Percentiles rank a stretch among this genome's conserved stretches.
phyloP scores from a whole-genome alignment of 2,329 filamentous ascomycete species.

The Aspergillus novofumigatus region DNA sequence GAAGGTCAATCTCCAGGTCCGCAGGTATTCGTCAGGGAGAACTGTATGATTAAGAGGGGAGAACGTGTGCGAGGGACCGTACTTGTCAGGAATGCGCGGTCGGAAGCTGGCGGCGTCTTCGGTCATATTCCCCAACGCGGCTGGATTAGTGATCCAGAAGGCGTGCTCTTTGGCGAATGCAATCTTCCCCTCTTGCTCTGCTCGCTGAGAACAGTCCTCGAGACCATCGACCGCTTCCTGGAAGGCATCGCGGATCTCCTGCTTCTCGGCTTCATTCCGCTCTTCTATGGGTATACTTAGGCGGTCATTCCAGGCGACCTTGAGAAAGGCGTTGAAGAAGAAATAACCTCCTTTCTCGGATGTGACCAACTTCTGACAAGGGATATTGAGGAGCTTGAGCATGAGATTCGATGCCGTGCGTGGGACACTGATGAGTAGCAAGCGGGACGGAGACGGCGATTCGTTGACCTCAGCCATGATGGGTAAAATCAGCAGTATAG shows the following conservation, averaged over 20 bases:
- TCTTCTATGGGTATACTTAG: slow-evolving; percentile 16
- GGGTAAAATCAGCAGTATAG: background rate
- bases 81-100: slow-evolving; percentile 11
- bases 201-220: slow-evolving; percentile 18
- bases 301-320: slow-evolving; percentile 8
- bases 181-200: slow-evolving; percentile 22
- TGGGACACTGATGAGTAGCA: slow-evolving; percentile 23
- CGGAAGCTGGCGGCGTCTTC: slow-evolving; percentile 13
- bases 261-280: slow-evolving; percentile 26
- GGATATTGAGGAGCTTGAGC: slow-evolving; percentile 26
- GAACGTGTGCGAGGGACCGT: slow-evolving; percentile 17
- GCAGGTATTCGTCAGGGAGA: slow-evolving; percentile 34
- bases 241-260: slow-evolving; percentile 17
- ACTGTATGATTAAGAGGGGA: slow-evolving; percentile 30
- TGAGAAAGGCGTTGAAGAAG: slow-evolving; percentile 18
- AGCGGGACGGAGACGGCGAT: slow-evolving; percentile 7
- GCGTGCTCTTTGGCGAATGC: slow-evolving; percentile 38
- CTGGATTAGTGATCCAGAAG: slow-evolving; percentile 24
- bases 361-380: slow-evolving; percentile 19
- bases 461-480: background rate
- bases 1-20: slow-evolving; percentile 30
- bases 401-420: slow-evolving; percentile 33
- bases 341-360: slow-evolving; percentile 26
- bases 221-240: slow-evolving; percentile 26
- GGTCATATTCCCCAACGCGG: slow-evolving; percentile 5